phyloP scores from a whole-genome alignment of 805 yeast genomes.

The Yarrowia divulgata region DNA sequence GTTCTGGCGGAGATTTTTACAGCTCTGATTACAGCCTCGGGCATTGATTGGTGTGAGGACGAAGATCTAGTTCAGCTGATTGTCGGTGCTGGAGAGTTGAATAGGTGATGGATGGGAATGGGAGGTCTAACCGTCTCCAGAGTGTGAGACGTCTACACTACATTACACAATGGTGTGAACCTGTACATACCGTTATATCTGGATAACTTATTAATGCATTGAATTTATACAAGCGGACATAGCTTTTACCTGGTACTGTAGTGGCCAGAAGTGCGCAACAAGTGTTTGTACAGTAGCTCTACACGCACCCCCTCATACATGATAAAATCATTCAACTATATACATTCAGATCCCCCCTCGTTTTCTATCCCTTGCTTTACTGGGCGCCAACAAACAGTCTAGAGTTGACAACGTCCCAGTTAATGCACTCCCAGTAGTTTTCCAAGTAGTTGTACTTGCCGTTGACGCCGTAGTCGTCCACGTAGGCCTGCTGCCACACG shows the following conservation, averaged over 20 bases:
- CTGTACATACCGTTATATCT: no score
- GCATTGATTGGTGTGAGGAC: conserved; percentile 44
- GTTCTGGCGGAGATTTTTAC: conserved; percentile 43
- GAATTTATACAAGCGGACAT: no score
- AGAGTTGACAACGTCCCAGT: conserved; percentile 66
- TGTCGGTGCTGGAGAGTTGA: conserved; percentile 33
- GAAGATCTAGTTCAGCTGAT: conserved; percentile 35
- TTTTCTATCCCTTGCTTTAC: conserved; percentile 21
- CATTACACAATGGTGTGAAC: no score
- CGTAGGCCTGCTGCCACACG: conserved; percentile 89
- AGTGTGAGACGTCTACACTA: background rate
- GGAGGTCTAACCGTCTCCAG: background rate
- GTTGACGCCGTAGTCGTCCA: conserved; percentile 79
- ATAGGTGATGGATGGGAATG: no score
- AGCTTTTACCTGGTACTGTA: no score
- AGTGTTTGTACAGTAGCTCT: no score
- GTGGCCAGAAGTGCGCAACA: no score
- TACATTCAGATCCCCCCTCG: conserved; percentile 21
- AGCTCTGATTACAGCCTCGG: conserved; percentile 43
- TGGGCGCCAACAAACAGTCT: conserved; percentile 42
- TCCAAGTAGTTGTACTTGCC: conserved; percentile 77
- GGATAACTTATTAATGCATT: no score
- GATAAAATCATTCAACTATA: conserved; percentile 25
- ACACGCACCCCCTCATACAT: background rate
- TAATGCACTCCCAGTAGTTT: conserved; percentile 76